These are phyloP conservation scores for Pyrus hybrid DNA, from an alignment of 331 rosid species.

Conservation along the genomic window DNA sequence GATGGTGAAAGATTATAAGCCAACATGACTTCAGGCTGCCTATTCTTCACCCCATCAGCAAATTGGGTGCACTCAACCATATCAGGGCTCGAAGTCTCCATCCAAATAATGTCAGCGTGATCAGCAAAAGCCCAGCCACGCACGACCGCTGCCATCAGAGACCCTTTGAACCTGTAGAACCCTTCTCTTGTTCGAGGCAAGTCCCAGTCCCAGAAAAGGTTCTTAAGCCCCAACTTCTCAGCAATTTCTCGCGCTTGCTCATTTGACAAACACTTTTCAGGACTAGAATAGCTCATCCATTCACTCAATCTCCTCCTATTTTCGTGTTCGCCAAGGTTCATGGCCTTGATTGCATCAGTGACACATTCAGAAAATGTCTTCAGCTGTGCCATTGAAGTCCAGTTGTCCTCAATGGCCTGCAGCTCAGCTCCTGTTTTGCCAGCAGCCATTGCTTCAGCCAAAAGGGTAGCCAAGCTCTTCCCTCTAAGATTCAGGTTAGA, in stretches of 20 bases:
- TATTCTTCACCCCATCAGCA: conserved; percentile 55
- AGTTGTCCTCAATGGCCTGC: conserved; percentile 66
- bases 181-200: conserved; percentile 95
- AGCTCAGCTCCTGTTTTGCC: conserved; percentile 75
- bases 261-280: conserved; percentile 52
- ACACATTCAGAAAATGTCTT: conserved; percentile 79
- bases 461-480: conserved; percentile 43
- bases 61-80: conserved; percentile 67
- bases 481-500: conserved; percentile 54
- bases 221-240: conserved; percentile 49
- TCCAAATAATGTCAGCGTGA: conserved; percentile 84
- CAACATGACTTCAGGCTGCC: conserved; percentile 57
- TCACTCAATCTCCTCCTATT: conserved; percentile 50
- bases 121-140: conserved; percentile 81
- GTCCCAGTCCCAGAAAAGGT: conserved; percentile 93
- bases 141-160: conserved; percentile 67
- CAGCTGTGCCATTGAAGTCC: conserved; percentile 57
- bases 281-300: conserved; percentile 46
- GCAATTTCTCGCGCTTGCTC: conserved; percentile 65
- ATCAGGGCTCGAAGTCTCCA: conserved; percentile 77
- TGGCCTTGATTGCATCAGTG: conserved; percentile 48
- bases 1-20: conserved; percentile 94
- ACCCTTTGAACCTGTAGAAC: conserved; percentile 78
- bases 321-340: conserved; percentile 44
- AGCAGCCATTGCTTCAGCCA: conserved; percentile 54